A percentile compares a stretch with the other conserved stretches of the same genome.
Evolutionary conservation across 148 eudicot genomes (phyloP).

Genomic region (Cornus kousa): DNA sequence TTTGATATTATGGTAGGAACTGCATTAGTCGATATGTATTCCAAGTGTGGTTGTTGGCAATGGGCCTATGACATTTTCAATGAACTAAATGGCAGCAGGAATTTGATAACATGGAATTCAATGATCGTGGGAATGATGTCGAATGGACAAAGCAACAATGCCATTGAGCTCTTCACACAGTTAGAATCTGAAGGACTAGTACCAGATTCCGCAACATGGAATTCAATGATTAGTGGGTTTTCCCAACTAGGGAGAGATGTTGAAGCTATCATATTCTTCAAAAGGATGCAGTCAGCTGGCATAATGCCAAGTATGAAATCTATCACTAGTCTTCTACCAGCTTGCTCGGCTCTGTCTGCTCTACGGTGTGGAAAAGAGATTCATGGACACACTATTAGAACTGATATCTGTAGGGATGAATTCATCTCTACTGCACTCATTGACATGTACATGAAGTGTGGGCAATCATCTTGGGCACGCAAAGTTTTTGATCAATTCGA

Average conservation of each 20-base stretch:
- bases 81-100: constrained; percentile 53
- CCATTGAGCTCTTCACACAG: constrained; percentile 48
- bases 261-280: constrained; percentile 44
- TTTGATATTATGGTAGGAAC: constrained; percentile 65
- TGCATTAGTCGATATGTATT: constrained; percentile 73
- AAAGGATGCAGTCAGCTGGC: constrained; percentile 17
- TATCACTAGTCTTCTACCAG: constrained; percentile 62
- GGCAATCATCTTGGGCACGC: constrained; percentile 44
- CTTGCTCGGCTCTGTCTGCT: constrained; percentile 54
- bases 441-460: constrained; percentile 85
- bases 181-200: constrained; percentile 50
- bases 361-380: constrained; percentile 58
- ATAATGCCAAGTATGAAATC: constrained; percentile 46
- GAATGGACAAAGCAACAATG: constrained; percentile 51
- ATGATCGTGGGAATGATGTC: constrained; percentile 68
- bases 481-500: constrained; percentile 49
- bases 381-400: constrained; percentile 55
- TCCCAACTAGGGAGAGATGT: constrained; percentile 48
- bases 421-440: constrained; percentile 64
- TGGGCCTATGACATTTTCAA: constrained; percentile 49
- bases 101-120: constrained; percentile 73
- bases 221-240: constrained; percentile 76
- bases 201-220: constrained; percentile 80
- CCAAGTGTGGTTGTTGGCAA: constrained; percentile 59
- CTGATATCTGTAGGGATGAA: constrained; percentile 39